phyloP scores from a whole-genome alignment of 2,329 filamentous ascomycete species.

The Penicillium sp. region DNA sequence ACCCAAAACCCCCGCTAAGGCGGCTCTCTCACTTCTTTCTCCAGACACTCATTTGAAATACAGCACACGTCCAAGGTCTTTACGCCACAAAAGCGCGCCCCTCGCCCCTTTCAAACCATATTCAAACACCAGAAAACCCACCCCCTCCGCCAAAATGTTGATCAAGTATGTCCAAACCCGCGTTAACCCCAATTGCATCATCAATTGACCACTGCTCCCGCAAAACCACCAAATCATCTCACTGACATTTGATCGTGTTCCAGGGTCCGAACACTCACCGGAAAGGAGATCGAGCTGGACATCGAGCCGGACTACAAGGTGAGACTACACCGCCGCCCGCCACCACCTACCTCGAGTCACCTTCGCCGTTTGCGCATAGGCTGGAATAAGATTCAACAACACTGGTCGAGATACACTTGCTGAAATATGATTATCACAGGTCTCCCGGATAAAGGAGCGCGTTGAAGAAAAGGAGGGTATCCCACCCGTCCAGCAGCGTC shows the following conservation, averaged over 20 bases:
- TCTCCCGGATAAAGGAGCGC: conserved; percentile 95
- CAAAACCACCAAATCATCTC: conserved; percentile 12
- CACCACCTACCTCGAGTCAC: background rate
- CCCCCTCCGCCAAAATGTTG: conserved; percentile 42
- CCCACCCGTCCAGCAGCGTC: conserved; percentile 89
- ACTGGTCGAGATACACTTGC: background rate
- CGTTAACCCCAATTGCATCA: conserved; percentile 17
- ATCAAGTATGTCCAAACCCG: conserved; percentile 47
- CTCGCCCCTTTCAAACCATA: background rate
- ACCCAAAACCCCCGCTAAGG: conserved; percentile 33
- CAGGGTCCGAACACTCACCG: conserved; percentile 95
- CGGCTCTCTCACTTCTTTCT: conserved; percentile 25
- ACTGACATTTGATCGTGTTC: conserved; percentile 7
- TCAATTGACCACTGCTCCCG: conserved; percentile 7
- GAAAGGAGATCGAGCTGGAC: conserved; percentile 98
- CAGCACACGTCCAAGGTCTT: background rate
- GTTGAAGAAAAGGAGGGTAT: conserved; percentile 99
- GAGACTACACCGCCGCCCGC: background rate
- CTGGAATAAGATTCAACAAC: background rate
- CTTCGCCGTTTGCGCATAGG: background rate
- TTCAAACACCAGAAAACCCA: background rate
- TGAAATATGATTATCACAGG: conserved; percentile 52
- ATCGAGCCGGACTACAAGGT: conserved; percentile 95
- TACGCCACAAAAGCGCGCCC: background rate
- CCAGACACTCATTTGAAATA: conserved; percentile 11